A percentile compares a stretch with the other conserved stretches of the same genome.
Conservation (phyloP, 2,329 filamentous ascomycete genomes). For the Aciculosporium take region DNA sequence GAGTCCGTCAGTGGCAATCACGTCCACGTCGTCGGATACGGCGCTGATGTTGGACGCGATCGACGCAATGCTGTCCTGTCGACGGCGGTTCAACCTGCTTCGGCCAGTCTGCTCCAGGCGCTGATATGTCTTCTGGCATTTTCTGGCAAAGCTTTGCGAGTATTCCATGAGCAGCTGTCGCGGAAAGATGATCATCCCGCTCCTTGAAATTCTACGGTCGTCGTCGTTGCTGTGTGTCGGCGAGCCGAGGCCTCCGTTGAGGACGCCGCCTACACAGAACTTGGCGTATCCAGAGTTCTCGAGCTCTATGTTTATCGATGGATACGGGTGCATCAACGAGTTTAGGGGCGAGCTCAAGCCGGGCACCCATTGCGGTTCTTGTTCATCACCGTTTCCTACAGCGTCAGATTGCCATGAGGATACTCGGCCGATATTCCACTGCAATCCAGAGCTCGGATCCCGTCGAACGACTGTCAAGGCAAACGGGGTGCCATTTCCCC, state of each 20-base stretch:
- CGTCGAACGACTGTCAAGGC: slow-evolving; percentile 56
- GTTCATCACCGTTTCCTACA: slow-evolving; percentile 12
- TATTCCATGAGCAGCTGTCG: slow-evolving; percentile 46
- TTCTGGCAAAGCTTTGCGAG: slow-evolving; percentile 33
- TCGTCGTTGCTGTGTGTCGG: slow-evolving; percentile 4
- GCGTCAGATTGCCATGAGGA: slow-evolving; percentile 36
- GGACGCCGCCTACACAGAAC: slow-evolving; percentile 37
- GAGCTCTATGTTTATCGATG: slow-evolving; percentile 36
- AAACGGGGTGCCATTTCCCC: slow-evolving; percentile 27
- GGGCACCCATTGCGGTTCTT: slow-evolving; percentile 11
- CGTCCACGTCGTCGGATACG: background rate
- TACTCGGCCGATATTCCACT: slow-evolving; percentile 64
- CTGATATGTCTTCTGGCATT: slow-evolving; percentile 31
- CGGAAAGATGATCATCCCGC: slow-evolving; percentile 26
- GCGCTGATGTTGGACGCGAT: slow-evolving; percentile 12
- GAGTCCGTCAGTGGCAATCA: background rate
- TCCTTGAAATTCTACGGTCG: background rate
- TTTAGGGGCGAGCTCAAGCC: background rate
- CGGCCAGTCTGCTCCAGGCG: slow-evolving; percentile 16
- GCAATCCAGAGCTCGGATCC: slow-evolving; percentile 51
- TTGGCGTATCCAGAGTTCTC: slow-evolving; percentile 44
- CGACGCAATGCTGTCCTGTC: slow-evolving; percentile 19
- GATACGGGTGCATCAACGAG: slow-evolving; percentile 12
- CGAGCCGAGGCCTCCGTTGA: slow-evolving; percentile 8
- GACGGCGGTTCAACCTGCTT: slow-evolving; percentile 13